Evolutionary conservation across 2,329 filamentous ascomycete species (phyloP).

Genomic region (Colletotrichum agaves): DNA sequence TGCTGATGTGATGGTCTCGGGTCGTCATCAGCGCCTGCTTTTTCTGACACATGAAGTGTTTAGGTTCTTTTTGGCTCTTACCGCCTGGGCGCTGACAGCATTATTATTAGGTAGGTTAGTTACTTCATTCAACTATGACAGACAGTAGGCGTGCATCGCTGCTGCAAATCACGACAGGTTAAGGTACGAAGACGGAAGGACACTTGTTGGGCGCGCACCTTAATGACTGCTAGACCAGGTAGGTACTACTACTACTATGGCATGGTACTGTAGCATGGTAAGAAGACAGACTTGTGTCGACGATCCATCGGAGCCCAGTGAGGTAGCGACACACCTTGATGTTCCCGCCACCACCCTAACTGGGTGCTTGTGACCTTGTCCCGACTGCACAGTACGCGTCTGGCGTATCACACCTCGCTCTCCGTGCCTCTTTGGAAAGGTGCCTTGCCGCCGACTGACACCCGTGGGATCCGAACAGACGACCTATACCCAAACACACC

Average conservation of each 20-base stretch:
- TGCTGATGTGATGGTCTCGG: slow-evolving; percentile 8
- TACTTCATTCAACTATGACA: background rate
- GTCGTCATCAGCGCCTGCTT: slow-evolving; percentile 17
- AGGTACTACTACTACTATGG: too few species aligned
- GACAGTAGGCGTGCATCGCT: too few species aligned
- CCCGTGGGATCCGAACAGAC: slow-evolving; percentile 31
- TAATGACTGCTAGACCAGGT: background rate
- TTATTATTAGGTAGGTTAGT: too few species aligned
- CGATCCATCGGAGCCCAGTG: background rate
- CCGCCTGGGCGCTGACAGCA: background rate
- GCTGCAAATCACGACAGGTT: too few species aligned
- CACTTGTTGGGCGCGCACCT: background rate
- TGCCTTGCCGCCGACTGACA: slow-evolving; percentile 26
- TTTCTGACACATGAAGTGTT: slow-evolving; percentile 29
- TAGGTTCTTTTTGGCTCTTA: background rate
- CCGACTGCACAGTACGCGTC: background rate
- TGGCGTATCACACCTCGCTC: slow-evolving; percentile 19
- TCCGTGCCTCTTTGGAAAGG: slow-evolving; percentile 13
- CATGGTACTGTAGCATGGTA: too few species aligned
- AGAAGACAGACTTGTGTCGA: background rate
- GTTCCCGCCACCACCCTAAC: background rate
- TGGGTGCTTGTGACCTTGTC: slow-evolving; percentile 30
- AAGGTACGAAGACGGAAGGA: too few species aligned
- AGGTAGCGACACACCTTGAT: background rate
- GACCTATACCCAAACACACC: slow-evolving; percentile 13